A percentile compares a stretch with the other conserved stretches of the same genome.
These are phyloP conservation scores for Fraxinus cuspidata DNA, from an alignment of 257 asterid species.

Conservation along the genomic window DNA sequence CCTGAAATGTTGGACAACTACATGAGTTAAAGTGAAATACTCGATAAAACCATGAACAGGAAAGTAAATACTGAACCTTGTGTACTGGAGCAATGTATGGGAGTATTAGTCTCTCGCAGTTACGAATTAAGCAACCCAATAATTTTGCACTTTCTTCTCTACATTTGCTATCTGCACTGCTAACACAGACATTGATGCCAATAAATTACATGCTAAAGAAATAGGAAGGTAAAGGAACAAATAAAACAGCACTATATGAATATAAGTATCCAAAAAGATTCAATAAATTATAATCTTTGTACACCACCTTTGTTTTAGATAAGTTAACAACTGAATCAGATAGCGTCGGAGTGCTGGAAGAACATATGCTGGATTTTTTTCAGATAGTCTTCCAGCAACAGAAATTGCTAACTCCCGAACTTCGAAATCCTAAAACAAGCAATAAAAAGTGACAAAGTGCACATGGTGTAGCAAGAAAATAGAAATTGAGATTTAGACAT, in stretches of 20 bases:
- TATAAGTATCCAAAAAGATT: conserved; percentile 20
- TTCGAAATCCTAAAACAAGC: conserved; percentile 64
- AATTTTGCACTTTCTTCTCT: conserved; percentile 98
- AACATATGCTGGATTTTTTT: conserved; percentile 98
- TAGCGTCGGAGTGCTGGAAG: conserved; percentile 99
- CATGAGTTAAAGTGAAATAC: conserved; percentile 27
- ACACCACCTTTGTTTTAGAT: conserved; percentile 89
- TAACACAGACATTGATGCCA: conserved; percentile 41
- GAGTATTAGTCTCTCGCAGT: conserved; percentile 86
- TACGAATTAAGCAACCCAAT: conserved; percentile 97
- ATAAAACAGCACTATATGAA: conserved; percentile 6
- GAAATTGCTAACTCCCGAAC: conserved; percentile 93
- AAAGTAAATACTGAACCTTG: conserved; percentile 57
- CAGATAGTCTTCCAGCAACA: conserved; percentile 95
- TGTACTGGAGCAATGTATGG: conserved; percentile 97
- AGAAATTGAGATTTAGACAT: conserved; percentile 18
- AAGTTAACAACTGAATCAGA: conserved; percentile 91
- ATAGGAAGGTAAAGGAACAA: conserved; percentile 19
- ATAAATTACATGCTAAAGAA: conserved; percentile 20
- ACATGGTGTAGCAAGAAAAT: conserved; percentile 12
- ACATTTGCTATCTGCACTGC: conserved; percentile 98
- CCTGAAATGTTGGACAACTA: conserved; percentile 51
- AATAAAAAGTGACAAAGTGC: conserved; percentile 22
- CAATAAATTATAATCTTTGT: conserved; percentile 19
- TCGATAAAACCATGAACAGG: conserved; percentile 10